Percentiles rank a stretch among this genome's conserved stretches.
Conservation (phyloP, 108 stramenopile species). For the Parietichytrium sp. region DNA sequence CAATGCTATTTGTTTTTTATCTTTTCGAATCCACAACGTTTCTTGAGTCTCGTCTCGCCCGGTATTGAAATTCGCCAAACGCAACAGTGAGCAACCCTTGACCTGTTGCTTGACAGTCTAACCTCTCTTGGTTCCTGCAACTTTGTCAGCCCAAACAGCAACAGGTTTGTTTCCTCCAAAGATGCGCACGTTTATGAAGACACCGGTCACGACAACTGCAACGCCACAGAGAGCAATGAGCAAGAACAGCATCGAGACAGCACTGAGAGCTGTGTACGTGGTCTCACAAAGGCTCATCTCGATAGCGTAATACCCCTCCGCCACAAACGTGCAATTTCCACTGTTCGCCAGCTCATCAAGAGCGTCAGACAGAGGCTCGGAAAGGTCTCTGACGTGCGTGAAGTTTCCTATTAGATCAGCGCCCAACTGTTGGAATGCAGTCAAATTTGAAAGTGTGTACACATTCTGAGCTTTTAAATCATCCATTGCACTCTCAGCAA, state of each 20-base stretch:
- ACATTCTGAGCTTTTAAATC: not conserved
- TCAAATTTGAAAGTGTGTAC: not conserved
- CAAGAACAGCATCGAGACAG: not conserved
- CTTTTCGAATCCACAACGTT: too few species aligned
- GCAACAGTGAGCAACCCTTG: too few species aligned
- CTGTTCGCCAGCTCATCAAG: not conserved
- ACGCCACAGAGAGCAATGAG: conserved; percentile 19
- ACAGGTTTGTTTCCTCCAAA: not conserved
- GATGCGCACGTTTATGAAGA: not conserved
- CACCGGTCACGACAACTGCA: not conserved
- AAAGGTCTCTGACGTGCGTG: not conserved
- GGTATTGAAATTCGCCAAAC: too few species aligned
- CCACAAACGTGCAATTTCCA: not conserved
- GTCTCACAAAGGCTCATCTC: not conserved
- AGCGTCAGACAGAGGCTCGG: not conserved
- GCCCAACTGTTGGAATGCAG: not conserved
- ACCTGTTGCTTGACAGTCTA: too few species aligned
- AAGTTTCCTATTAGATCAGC: not conserved
- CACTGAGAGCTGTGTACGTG: not conserved
- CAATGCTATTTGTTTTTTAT: too few species aligned
- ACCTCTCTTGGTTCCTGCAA: too few species aligned
- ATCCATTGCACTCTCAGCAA: not conserved
- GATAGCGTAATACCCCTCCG: not conserved
- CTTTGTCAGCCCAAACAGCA: conserved; percentile 20
- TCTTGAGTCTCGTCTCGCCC: too few species aligned